A percentile compares a stretch with the other conserved stretches of the same genome.
These are phyloP conservation scores for Coniochaeta sp. DNA, from an alignment of 2,329 filamentous ascomycete genomes.

Conservation along the genomic window DNA sequence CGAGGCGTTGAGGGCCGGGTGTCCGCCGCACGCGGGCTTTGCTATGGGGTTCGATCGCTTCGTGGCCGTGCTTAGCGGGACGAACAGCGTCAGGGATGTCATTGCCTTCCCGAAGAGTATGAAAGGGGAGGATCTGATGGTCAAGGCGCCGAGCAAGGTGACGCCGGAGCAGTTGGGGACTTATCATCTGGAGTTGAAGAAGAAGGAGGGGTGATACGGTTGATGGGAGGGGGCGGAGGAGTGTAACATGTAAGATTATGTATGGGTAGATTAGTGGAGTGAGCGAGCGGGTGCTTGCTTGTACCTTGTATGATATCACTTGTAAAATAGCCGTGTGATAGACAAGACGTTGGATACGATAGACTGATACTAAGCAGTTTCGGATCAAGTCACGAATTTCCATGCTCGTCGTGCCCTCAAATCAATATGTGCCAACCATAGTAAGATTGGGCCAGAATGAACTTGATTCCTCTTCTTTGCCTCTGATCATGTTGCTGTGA, in stretches of 20 bases:
- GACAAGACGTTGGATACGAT: neutral
- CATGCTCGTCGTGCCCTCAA: no score
- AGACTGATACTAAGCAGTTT: neutral
- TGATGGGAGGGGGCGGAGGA: no score
- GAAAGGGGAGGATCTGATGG: constrained; percentile 78
- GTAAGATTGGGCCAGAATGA: no score
- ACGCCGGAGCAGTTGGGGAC: constrained; percentile 46
- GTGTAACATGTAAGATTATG: no score
- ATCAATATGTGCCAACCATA: no score
- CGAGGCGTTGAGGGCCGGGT: constrained; percentile 73
- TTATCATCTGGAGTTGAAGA: constrained; percentile 31
- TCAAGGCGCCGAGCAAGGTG: constrained; percentile 66
- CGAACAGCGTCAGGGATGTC: constrained; percentile 76
- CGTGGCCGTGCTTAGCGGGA: constrained; percentile 70
- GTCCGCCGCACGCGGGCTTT: constrained; percentile 90
- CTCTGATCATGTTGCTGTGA: neutral
- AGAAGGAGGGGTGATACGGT: constrained; percentile 1
- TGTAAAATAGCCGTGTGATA: neutral
- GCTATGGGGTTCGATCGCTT: constrained; percentile 88
- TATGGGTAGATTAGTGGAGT: no score
- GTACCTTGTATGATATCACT: neutral
- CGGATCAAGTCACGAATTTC: neutral
- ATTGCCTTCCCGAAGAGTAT: constrained; percentile 96
- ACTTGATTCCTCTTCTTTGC: no score
- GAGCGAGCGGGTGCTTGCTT: no score